phyloP scores from a whole-genome alignment of 352 stramenopile species.

The Phytopythium helicoides region DNA sequence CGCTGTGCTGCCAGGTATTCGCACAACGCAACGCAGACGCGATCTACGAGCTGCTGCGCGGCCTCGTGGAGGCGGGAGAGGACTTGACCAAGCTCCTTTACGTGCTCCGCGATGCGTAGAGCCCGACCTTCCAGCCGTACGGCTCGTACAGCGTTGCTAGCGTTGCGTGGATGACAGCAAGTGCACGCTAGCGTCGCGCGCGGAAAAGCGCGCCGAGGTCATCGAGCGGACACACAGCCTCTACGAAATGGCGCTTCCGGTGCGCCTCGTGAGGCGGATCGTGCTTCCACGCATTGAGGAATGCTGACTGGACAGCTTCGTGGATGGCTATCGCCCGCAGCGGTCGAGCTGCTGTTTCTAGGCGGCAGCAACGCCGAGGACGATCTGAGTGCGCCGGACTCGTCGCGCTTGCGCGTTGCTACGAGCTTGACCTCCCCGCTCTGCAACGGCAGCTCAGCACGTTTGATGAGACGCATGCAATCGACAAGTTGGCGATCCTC shows the following conservation, averaged over 20 bases:
- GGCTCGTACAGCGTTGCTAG: background rate
- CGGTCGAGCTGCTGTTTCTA: conserved; percentile 31
- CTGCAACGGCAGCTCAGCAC: conserved; percentile 44
- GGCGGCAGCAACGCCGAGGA: conserved; percentile 24
- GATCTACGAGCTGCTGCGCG: conserved; percentile 26
- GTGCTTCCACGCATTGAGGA: background rate
- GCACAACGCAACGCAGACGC: conserved; percentile 25
- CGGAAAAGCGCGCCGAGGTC: conserved; percentile 31
- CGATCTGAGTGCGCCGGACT: conserved; percentile 16
- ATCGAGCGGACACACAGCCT: conserved; percentile 35
- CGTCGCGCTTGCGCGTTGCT: conserved; percentile 49
- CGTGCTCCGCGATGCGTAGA: conserved; percentile 25
- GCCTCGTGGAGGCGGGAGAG: conserved; percentile 12
- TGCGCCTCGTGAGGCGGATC: conserved; percentile 4
- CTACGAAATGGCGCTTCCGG: conserved; percentile 48
- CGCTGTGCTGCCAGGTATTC: conserved; percentile 61
- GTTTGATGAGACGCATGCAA: conserved; percentile 32
- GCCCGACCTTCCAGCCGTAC: background rate
- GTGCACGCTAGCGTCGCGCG: conserved; percentile 21
- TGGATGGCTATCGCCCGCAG: conserved; percentile 18
- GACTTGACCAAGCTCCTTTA: conserved; percentile 17
- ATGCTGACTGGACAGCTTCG: conserved; percentile 1
- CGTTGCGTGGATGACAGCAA: conserved; percentile 11
- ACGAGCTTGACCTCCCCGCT: conserved; percentile 48
- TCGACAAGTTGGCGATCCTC: conserved; percentile 32